Percentiles rank a stretch among this genome's conserved stretches.
These are phyloP conservation scores for Leersia perrieri DNA, from an alignment of 176 grass and related monocot genomes.

Conservation along the genomic window DNA sequence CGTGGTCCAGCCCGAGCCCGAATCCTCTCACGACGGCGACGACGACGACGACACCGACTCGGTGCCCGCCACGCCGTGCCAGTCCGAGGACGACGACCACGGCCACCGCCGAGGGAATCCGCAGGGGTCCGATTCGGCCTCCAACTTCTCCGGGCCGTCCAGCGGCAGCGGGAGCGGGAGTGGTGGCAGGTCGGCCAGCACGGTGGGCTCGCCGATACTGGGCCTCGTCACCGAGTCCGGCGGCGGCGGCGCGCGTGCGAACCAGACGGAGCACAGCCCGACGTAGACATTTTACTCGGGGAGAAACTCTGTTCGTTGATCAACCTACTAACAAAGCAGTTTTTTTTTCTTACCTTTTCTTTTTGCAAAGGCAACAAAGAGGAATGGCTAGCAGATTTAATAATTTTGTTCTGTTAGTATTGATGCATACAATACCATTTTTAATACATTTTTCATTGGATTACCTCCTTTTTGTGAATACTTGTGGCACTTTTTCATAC, in stretches of 20 bases:
- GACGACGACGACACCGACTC: constrained; percentile 14
- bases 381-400: background rate
- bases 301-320: background rate
- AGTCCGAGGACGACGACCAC: constrained; percentile 65
- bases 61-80: constrained; percentile 43
- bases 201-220: constrained; percentile 44
- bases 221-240: constrained; percentile 38
- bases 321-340: background rate
- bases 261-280: background rate
- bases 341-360: background rate
- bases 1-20: constrained; percentile 35
- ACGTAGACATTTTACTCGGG: constrained; percentile 1
- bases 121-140: constrained; percentile 22
- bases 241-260: background rate
- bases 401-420: background rate
- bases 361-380: background rate
- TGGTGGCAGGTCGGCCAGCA: constrained; percentile 45
- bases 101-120: constrained; percentile 27
- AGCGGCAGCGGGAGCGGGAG: constrained; percentile 36
- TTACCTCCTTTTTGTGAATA: background rate
- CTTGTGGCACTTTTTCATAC: background rate
- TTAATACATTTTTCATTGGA: background rate
- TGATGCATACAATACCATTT: background rate
- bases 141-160: constrained; percentile 46
- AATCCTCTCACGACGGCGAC: background rate